Conservation (phyloP, 192 early-diverging fungal genomes). For the Coemansia sp. region DNA sequence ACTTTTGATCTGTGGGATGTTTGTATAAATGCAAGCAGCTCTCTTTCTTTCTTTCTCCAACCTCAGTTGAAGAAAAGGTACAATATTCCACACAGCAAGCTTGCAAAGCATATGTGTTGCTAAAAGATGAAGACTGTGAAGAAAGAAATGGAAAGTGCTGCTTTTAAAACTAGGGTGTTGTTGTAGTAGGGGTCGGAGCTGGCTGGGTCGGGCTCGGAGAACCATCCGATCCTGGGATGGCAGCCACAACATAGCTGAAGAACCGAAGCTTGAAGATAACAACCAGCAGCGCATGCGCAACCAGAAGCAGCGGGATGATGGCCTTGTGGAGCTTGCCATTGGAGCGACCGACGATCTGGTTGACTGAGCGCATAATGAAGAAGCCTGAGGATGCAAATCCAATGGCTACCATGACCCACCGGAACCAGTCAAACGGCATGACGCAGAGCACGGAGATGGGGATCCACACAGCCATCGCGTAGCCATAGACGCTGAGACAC, state of each 20-base stretch:
- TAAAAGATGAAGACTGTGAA: not conserved
- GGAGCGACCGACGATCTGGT: constrained; percentile 64
- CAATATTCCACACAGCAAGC: too few relatives aligned
- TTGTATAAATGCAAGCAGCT: too few relatives aligned
- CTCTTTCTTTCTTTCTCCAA: too few relatives aligned
- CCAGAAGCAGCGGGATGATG: constrained; percentile 65
- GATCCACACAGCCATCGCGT: constrained; percentile 90
- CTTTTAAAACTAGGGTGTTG: not conserved
- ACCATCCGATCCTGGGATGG: constrained; percentile 6
- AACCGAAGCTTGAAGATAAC: constrained; percentile 84
- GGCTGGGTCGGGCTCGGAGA: not conserved
- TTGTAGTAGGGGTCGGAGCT: not conserved
- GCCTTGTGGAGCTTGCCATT: constrained; percentile 69
- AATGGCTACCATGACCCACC: constrained; percentile 77
- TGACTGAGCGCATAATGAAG: constrained; percentile 52
- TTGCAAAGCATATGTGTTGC: too few relatives aligned
- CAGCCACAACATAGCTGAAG: constrained; percentile 65
- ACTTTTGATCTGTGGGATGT: not conserved
- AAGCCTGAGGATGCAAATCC: constrained; percentile 75
- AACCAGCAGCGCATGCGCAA: constrained; percentile 67
- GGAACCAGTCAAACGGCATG: constrained; percentile 75
- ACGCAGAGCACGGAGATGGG: constrained; percentile 82
- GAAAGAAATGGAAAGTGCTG: not conserved
- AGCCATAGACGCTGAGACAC: constrained; percentile 85
- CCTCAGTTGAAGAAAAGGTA: too few relatives aligned